A percentile compares a stretch with the other conserved stretches of the same genome.
Evolutionary conservation across 176 grass and related monocot species (phyloP).

Genomic region (Eragrostis nindensis): DNA sequence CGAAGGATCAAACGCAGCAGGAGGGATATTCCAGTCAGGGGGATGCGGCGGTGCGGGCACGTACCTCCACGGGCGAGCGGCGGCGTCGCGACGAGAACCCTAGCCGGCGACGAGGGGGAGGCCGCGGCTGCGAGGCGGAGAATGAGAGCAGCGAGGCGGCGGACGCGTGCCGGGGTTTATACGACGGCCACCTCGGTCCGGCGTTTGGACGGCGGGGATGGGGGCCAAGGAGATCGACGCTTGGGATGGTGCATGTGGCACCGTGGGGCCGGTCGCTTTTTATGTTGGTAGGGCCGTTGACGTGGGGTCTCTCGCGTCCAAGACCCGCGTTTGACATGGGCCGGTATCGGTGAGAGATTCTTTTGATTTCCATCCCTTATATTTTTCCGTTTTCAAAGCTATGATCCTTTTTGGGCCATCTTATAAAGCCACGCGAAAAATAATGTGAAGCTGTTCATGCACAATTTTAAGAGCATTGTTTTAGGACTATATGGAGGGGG

Average conservation of each 20-base stretch:
- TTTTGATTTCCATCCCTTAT: no score
- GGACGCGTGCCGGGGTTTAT: conserved; percentile 22
- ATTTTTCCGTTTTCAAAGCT: no score
- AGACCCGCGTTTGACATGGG: neutral
- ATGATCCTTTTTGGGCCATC: no score
- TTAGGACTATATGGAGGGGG: no score
- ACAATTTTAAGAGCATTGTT: no score
- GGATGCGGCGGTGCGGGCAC: neutral
- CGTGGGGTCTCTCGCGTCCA: neutral
- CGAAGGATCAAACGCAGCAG: neutral
- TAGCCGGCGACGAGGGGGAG: conserved; percentile 28
- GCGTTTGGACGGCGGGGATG: conserved; percentile 3
- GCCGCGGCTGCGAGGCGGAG: conserved; percentile 18
- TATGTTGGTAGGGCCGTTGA: neutral
- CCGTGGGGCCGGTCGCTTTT: neutral
- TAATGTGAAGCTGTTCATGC: no score
- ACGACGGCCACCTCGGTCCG: neutral
- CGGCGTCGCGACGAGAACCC: conserved; percentile 25
- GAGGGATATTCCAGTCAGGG: neutral
- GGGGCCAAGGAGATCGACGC: neutral
- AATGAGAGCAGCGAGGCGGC: neutral
- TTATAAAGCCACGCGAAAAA: no score
- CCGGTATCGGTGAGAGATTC: neutral
- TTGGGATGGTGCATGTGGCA: neutral
- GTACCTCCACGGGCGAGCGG: neutral